Evolutionary conservation across 257 asterid genomes (phyloP), one percentile per base, ranked within the genome.

Genomic region (Paulownia fortunei): DNA sequence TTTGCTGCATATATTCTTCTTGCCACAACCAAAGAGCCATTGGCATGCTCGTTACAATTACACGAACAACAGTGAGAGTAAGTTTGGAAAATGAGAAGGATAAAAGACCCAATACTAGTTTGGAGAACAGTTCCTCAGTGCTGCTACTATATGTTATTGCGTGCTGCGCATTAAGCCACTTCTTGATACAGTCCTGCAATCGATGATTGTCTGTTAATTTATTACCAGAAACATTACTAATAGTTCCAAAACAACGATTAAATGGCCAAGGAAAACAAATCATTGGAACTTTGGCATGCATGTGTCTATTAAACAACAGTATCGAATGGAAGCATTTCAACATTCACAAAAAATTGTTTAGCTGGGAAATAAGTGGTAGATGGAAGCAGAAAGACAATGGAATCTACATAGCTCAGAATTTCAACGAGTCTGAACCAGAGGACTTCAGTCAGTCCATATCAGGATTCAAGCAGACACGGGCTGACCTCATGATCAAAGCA

Each of bases 101-200:
- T 76, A 52, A 74, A 71, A 76, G 80, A 82, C 82, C 86, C 21
- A 79, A 79, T 77, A 70, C 81, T 61, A 26, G 56, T 64, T 80
- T 41, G 71, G 82, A 41, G 84, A 82, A 77, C 24, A 46, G 76
- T 77, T 81, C 80, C 82, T 75, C 83, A 66, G 72, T 64, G 76
- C 74, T 70, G 82, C 39, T 19, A 49, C 36, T 66, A 79, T 76
- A 44, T 83, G 92, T 91, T 86, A 94, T 86, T 89, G 98, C 49
- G 95, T 77, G 82, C 86, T 88, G 80, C 98, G 97, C 30, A 91
- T 88, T 80, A 83, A 73, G 60, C 98, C 96, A 36, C 89, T 87
- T 87, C 96, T 87, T 69, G 94, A 44, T 62, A 87, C 79, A 78
- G 82, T 89, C 94, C 99, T 92, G 96, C 87, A 82, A 13, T 13